Evolutionary conservation across 208 protist genomes (phyloP), one percentile per base, ranked within the genome.

Genomic region (Wallacemonas collosoma): DNA sequence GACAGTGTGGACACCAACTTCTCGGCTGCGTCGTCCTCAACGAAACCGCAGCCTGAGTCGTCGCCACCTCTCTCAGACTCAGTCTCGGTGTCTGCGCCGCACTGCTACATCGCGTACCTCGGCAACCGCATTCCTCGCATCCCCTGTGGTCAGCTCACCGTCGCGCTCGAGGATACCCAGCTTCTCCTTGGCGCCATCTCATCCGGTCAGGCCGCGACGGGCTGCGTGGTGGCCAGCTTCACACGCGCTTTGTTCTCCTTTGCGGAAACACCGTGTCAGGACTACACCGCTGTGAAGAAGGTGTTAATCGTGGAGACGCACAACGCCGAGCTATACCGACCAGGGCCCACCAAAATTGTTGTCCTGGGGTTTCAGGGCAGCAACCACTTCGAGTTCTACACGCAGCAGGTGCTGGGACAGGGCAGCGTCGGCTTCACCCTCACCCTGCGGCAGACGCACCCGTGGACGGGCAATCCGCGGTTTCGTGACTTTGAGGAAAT

Each of bases 401-500:
- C 89, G 11, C 79, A 75, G 14, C 92, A 96, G 76, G 65, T 70
- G 43, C 71, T 96, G 60, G 86, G 86, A 11, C 77, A 75, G 41
- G 44, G 58, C 1, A 79, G 90, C 14, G 82, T 96, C 4, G 83
- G 79, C 70, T 96, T 92, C 70, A 75, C 79, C 35, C 69, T 96
- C 36, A 86, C 74, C n/a, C 81, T 96, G 40, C 72, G 73, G 48
- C 92, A 96, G 82, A 85, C 82, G 2, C 81, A 91, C 73, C 92
- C 92, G 26, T 96, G 92, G 90, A 96, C 92, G 8, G 92, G 92
- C 40, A 96, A 95, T 71, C 92, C 92, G 51, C 85, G 88, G 58
- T 93, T 94, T 57, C 79, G 80, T 43, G 92, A 96, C 68, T 95
- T 96, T 79, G 88, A 94, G 70, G 89, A 94, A 69, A 84, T 96